Conservation (phyloP, 805 yeast species). For the Pichia rugopelliculosa region DNA sequence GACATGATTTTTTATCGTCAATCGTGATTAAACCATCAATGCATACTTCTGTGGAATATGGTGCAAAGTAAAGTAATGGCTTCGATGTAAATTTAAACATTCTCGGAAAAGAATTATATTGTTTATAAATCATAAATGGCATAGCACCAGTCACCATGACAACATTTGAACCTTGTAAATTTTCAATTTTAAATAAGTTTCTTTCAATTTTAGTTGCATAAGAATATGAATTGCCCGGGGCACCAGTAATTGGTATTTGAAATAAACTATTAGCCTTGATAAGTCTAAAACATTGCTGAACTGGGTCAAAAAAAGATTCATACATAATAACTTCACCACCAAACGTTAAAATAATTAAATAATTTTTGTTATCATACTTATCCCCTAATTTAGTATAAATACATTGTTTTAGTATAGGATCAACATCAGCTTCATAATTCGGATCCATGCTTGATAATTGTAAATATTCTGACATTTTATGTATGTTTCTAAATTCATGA, state of each 20-base stretch:
- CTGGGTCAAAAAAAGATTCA: constrained; percentile 40
- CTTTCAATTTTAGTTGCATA: constrained; percentile 65
- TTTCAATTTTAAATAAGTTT: constrained; percentile 50
- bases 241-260: constrained; percentile 55
- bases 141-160: constrained; percentile 68
- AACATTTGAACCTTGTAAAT: constrained; percentile 49
- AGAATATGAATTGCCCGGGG: constrained; percentile 71
- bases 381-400: constrained; percentile 63
- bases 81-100: constrained; percentile 59
- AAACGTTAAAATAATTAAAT: constrained; percentile 61
- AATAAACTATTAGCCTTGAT: constrained; percentile 37
- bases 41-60: constrained; percentile 31
- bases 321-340: constrained; percentile 77
- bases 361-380: constrained; percentile 44
- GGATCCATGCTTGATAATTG: constrained; percentile 42
- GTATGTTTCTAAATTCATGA: constrained; percentile 43
- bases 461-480: constrained; percentile 38
- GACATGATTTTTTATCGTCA: constrained; percentile 61
- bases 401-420: constrained; percentile 67
- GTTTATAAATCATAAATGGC: constrained; percentile 63
- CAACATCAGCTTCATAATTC: constrained; percentile 47
- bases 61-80: constrained; percentile 60
- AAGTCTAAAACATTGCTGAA: constrained; percentile 33
- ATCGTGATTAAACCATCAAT: constrained; percentile 57
- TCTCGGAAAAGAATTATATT: constrained; percentile 55